These are phyloP conservation scores for Wakefieldia striispora DNA, from an alignment of 768 basidiomycete species.

Conservation along the genomic window DNA sequence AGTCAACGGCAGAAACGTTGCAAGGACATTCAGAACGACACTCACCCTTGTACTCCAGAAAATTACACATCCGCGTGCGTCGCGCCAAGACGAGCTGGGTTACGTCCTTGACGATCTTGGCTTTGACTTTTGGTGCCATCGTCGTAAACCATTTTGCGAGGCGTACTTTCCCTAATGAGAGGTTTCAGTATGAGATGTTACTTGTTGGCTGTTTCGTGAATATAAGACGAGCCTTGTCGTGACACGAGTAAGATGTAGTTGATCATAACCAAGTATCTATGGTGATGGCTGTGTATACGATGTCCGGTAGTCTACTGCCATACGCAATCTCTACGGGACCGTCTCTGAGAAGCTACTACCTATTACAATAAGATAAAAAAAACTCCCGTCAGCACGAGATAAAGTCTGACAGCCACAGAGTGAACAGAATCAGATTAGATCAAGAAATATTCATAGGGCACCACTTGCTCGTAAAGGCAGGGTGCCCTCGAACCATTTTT, in stretches of 20 bases:
- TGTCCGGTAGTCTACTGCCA: no score
- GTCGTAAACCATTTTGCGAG: constrained; percentile 96
- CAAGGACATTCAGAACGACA: constrained; percentile 14
- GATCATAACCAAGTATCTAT: constrained; percentile 52
- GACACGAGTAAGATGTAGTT: constrained; percentile 94
- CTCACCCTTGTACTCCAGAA: constrained; percentile 92
- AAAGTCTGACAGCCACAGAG: not conserved
- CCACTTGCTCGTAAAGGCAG: constrained; percentile 36
- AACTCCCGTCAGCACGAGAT: constrained; percentile 10
- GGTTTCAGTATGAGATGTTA: constrained; percentile 9
- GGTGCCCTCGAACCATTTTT: constrained; percentile 74
- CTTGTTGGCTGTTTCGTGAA: constrained; percentile 2
- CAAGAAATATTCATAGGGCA: constrained; percentile 69
- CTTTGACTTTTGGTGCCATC: constrained; percentile 73
- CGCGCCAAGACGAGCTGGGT: constrained; percentile 89
- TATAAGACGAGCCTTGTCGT: constrained; percentile 66
- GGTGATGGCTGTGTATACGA: constrained; percentile 26
- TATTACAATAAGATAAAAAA: not conserved
- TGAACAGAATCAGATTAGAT: constrained; percentile 82
- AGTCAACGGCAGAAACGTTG: constrained; percentile 29
- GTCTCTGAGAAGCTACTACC: not conserved
- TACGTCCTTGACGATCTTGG: constrained; percentile 94
- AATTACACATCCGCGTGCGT: constrained; percentile 90
- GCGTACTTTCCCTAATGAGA: constrained; percentile 76
- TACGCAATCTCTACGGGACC: no score